Base-by-base conservation (phyloP, 2,329 filamentous ascomycete species). In the Diaporthe longicolla region DNA sequence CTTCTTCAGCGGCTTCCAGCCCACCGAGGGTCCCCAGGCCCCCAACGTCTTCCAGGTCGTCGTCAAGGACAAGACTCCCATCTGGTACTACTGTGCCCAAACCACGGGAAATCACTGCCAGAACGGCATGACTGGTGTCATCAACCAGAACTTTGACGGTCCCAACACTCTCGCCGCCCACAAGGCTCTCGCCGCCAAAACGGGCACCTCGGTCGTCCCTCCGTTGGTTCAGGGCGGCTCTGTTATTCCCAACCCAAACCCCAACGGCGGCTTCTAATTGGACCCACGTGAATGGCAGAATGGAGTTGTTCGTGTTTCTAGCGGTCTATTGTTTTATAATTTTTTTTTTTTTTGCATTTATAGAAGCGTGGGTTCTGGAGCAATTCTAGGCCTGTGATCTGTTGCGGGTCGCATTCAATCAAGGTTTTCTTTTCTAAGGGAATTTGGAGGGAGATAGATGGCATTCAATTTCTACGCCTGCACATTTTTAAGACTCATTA, bases 1-100 rank as follows among this genome's bases (percentile, higher is more conserved):
- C 4, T 87, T 88, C 80, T 87, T 83, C 79, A 83, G 84, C 0
- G 85, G 85, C 75, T 88, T 88, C 82, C 85, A 85, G 75, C 80
- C 81, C 65, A 83, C 80, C 4, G 52, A 78, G 21, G 75, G 80
- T 59, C 81, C 80, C 59, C 83, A 86, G 79, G 79, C 81, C n/a
- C 75, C 73, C 9, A 77, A 85, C 32, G 85, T 86, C 58, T 88
- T 87, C 81, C 84, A 84, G 78, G 78, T 87, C 35, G 82, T 83
- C 9, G 81, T 87, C n/a, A 78, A 83, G 76, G 80, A 86, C 77
- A 79, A 79, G 69, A 79, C 80, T 63, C 84, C 86, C 65, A 82
- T 86, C 77, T 86, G 85, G 82, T 84, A 84, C 79, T 86, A 86
- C 81, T 85, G 84, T 77, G 81, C 82, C 19, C 85, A 86, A 80